A percentile compares a stretch with the other conserved stretches of the same genome.
Conservation (phyloP, 192 early-diverging fungal species). For the Backusella parvicylindrica region DNA sequence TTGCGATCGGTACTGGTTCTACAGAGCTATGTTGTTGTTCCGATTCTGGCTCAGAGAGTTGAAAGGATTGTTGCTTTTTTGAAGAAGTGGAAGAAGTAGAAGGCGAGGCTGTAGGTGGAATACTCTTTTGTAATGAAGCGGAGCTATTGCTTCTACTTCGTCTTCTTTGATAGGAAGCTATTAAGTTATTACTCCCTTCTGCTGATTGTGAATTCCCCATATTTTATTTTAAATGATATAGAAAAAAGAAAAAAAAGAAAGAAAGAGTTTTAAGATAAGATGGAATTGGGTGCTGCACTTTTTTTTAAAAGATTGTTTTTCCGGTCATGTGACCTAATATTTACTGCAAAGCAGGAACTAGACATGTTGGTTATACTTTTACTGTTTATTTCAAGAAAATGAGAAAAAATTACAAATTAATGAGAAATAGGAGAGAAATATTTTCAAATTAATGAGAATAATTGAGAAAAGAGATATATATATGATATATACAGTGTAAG, state of each 20-base stretch:
- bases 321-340: background rate
- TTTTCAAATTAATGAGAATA: no score
- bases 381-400: no score
- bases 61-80: background rate
- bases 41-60: background rate
- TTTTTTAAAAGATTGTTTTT: background rate
- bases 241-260: background rate
- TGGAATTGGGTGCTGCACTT: background rate
- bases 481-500: no score
- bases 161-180: background rate
- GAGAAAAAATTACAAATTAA: no score
- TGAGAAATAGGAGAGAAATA: no score
- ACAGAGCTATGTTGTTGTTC: background rate
- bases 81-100: background rate
- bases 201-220: conserved; percentile 13
- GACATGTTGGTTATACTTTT: no score
- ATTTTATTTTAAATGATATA: background rate
- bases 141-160: background rate
- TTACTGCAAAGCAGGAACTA: no score
- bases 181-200: background rate
- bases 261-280: background rate
- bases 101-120: background rate
- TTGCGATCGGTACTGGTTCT: background rate
- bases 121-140: background rate
- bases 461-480: no score